Evolutionary conservation across 2,329 filamentous ascomycete species (phyloP).

Genomic region (Alternaria hordeiaustralica): DNA sequence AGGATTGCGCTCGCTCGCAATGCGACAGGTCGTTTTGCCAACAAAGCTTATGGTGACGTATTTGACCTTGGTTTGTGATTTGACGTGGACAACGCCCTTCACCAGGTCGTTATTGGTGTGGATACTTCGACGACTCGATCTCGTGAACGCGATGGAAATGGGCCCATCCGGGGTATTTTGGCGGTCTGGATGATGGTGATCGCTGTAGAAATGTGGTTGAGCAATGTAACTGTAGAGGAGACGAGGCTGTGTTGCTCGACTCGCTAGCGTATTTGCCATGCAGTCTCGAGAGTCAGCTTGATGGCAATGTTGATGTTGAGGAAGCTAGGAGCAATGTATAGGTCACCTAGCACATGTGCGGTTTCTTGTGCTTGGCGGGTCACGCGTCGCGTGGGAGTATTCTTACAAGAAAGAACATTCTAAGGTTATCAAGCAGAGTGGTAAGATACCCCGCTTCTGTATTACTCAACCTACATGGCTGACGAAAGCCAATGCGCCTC

Average conservation of each 20-base stretch:
- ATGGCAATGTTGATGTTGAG: neutral
- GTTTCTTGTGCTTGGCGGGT: neutral
- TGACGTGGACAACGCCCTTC: conserved; percentile 27
- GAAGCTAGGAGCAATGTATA: neutral
- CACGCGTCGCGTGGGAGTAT: neutral
- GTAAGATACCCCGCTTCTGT: conserved; percentile 19
- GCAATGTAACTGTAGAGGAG: conserved; percentile 24
- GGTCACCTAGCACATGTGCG: neutral
- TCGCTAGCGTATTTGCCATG: conserved; percentile 10
- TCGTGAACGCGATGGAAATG: conserved; percentile 24
- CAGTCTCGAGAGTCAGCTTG: neutral
- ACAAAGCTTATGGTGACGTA: conserved; percentile 24
- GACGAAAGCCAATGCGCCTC: conserved; percentile 17
- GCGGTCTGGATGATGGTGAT: conserved; percentile 23
- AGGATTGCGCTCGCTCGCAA: conserved; percentile 20
- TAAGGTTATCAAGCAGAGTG: neutral
- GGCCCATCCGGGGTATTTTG: conserved; percentile 24
- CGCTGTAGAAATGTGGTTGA: conserved; percentile 24
- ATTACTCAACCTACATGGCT: conserved; percentile 5
- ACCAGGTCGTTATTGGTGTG: conserved; percentile 30
- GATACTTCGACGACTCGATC: conserved; percentile 21
- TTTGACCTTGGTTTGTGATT: conserved; percentile 16
- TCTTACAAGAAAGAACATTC: neutral
- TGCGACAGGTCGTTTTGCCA: conserved; percentile 24
- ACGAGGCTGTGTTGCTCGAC: conserved; percentile 11